A percentile compares a stretch with the other conserved stretches of the same genome.
Conservation (phyloP, 495 filamentous ascomycete species). For the Penicillium cinerascens region DNA sequence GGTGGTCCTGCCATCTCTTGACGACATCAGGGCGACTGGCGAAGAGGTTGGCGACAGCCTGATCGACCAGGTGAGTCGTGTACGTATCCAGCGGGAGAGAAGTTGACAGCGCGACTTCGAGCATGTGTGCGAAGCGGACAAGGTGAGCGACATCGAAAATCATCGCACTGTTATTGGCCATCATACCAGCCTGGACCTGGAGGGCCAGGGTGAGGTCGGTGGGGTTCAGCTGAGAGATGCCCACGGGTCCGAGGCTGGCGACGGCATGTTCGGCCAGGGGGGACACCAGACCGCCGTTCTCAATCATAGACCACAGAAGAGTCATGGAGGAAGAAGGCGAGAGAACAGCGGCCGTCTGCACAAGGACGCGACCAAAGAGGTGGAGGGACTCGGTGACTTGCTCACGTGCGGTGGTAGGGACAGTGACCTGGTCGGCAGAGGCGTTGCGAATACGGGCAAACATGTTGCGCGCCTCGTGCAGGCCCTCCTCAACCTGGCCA, state of each 20-base stretch:
- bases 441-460: slow-evolving; percentile 71
- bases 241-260: slow-evolving; percentile 55
- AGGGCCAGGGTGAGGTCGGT: slow-evolving; percentile 59
- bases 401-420: slow-evolving; percentile 49
- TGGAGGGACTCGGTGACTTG: slow-evolving; percentile 85
- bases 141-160: slow-evolving; percentile 52
- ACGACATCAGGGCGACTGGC: slow-evolving; percentile 54
- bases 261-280: slow-evolving; percentile 62
- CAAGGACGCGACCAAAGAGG: slow-evolving; percentile 61
- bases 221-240: slow-evolving; percentile 52
- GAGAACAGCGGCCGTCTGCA: slow-evolving; percentile 44
- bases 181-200: slow-evolving; percentile 61
- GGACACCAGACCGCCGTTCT: slow-evolving; percentile 61
- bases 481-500: slow-evolving; percentile 71
- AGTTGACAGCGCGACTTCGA: slow-evolving; percentile 51
- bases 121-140: slow-evolving; percentile 58
- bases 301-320: slow-evolving; percentile 70
- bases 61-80: slow-evolving; percentile 53
- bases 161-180: slow-evolving; percentile 42
- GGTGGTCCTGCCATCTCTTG: slow-evolving; percentile 55
- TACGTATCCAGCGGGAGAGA: slow-evolving; percentile 48
- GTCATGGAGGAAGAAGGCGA: slow-evolving; percentile 55
- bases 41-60: slow-evolving; percentile 52
- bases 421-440: slow-evolving; percentile 29
- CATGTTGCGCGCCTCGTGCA: slow-evolving; percentile 74